Evolutionary conservation across 2,329 filamentous ascomycete species (phyloP), one percentile per base, ranked within the genome.

Genomic region (Neodidymelliopsis sp.): DNA sequence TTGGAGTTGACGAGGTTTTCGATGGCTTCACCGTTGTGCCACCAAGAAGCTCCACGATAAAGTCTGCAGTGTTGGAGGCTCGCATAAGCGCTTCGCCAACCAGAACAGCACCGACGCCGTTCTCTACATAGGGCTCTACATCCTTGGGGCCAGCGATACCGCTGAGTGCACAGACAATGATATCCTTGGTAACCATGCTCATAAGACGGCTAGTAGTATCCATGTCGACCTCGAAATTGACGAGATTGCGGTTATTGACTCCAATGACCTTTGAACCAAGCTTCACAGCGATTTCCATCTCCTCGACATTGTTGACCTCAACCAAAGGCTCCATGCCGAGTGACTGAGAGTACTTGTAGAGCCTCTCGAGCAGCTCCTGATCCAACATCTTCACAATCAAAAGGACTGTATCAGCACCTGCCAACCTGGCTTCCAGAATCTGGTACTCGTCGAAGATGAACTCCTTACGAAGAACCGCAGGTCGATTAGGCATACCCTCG

Each of bases 381-480:
- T 93, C 88, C 9, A 99, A 84, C 94, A 99, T 99, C 79, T 99
- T 99, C 40, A 99, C 94, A 60, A 99, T 99, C 15, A 99, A 82
- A 19, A 99, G 80, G 13, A 99, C 88, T 0, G 93, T 97, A 73
- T 99, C 93, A 6, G 94, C 94, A 57, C 94, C 94, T 10, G 93
- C 91, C 46, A 99, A 77, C 36, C 95, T 84, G 20, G 92, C 94
- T 74, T 99, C 94, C 6, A 99, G 81, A 43, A 99, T 97, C 73
- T 99, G 94, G 69, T 99, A 99, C 71, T 97, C 91, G 34, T 97
- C 92, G 66, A 97, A 99, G 29, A 99, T 86, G 66, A 99, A 99
- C 63, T 99, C 94, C 70, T 99, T 99, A 18, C 95, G 86, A 22
- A 99, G 77, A 10, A 99, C 84, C 2, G 93, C 95, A 2, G 94